phyloP scores from a whole-genome alignment of 352 stramenopile genomes.

The Hyaloperonospora brassicae region DNA sequence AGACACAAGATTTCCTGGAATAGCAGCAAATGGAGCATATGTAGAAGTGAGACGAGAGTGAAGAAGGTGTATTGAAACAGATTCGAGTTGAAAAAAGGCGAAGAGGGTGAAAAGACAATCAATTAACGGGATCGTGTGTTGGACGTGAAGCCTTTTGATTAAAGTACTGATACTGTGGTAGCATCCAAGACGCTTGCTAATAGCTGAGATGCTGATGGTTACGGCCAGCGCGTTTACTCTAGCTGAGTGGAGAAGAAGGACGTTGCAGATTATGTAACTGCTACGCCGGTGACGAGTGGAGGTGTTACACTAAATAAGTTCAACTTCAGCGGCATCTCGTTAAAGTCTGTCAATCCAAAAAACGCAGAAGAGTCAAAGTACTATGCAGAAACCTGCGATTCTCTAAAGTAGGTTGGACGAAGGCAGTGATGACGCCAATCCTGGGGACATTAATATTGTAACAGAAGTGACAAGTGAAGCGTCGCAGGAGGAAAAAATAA shows the following conservation, averaged over 20 bases:
- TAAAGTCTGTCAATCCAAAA: constrained; percentile 33
- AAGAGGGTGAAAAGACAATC: no score
- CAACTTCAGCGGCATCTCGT: constrained; percentile 59
- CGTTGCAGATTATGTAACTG: constrained; percentile 12
- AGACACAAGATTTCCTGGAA: constrained; percentile 20
- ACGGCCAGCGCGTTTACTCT: not conserved
- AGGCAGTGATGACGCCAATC: no score
- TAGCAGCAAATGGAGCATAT: constrained; percentile 18
- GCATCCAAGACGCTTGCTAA: not conserved
- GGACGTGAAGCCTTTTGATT: constrained; percentile 2
- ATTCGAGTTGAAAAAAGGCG: constrained; percentile 21
- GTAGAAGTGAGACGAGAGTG: constrained; percentile 12
- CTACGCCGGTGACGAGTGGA: constrained; percentile 6
- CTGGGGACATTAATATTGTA: no score
- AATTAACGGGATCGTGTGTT: constrained; percentile 1
- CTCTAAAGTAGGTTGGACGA: no score
- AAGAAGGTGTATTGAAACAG: constrained; percentile 4
- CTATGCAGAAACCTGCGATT: constrained; percentile 17
- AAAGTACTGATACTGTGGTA: not conserved
- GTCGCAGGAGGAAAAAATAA: no score
- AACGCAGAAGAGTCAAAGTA: constrained; percentile 11
- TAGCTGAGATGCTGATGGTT: not conserved
- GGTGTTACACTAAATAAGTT: constrained; percentile 36
- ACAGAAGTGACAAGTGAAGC: no score
- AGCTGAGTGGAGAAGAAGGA: constrained; percentile 11